Evolutionary conservation across 352 stramenopile genomes (phyloP).

Genomic region (Phytopythium aichiense): DNA sequence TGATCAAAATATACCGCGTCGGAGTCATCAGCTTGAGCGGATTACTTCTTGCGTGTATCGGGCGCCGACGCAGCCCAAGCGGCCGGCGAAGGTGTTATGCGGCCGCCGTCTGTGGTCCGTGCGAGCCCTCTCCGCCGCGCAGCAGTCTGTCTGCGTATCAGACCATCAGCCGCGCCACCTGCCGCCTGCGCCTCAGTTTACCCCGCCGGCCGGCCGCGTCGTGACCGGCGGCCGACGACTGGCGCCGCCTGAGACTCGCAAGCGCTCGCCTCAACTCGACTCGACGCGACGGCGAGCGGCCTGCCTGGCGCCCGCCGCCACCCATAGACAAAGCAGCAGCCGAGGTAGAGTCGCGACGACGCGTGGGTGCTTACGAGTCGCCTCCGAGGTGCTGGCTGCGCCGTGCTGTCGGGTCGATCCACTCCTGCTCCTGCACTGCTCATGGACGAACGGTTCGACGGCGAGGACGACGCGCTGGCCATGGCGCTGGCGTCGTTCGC

Average conservation of each 20-base stretch:
- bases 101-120: too few species aligned
- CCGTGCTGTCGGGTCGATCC: not conserved
- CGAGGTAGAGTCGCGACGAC: conserved; percentile 1
- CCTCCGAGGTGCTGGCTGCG: not conserved
- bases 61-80: too few species aligned
- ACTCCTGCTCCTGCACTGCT: not conserved
- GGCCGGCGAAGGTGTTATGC: too few species aligned
- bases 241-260: not conserved
- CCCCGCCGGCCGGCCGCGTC: too few species aligned
- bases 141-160: not conserved
- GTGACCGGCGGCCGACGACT: not conserved
- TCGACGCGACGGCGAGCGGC: not conserved
- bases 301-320: not conserved
- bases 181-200: not conserved
- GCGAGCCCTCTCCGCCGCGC: too few species aligned
- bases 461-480: not conserved
- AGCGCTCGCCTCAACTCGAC: not conserved
- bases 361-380: not conserved
- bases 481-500: conserved; percentile 3
- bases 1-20: not conserved
- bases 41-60: not conserved
- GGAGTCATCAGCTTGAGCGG: not conserved
- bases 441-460: not conserved
- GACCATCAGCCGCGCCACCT: not conserved
- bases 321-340: not conserved